Percentiles rank a stretch among this genome's conserved stretches.
Evolutionary conservation across 768 basidiomycete species (phyloP).

Genomic region (Strobilomyces echinocephalus): DNA sequence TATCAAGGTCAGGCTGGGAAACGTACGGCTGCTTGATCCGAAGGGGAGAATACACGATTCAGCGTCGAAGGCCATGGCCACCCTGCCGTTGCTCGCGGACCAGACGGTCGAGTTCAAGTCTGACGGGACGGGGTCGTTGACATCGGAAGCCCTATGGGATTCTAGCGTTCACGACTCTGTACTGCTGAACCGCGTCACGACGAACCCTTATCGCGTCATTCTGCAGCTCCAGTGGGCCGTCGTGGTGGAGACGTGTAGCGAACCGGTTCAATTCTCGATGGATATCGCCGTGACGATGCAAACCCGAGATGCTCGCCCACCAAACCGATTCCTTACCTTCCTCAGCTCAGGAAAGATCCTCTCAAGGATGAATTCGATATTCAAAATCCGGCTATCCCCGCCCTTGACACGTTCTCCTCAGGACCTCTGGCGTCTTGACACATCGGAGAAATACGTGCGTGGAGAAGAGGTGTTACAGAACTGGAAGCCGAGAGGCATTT

Average conservation of each 20-base stretch:
- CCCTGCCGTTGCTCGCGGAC: conserved; percentile 69
- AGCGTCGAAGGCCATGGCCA: conserved; percentile 63
- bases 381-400: conserved; percentile 75
- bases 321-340: conserved; percentile 70
- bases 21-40: conserved; percentile 78
- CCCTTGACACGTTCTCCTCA: conserved; percentile 80
- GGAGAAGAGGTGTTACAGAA: conserved; percentile 80
- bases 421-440: conserved; percentile 94
- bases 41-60: conserved; percentile 81
- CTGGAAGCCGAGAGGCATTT: conserved; percentile 88
- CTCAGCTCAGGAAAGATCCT: conserved; percentile 75
- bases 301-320: conserved; percentile 79
- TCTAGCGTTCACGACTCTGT: conserved; percentile 85
- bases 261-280: conserved; percentile 85
- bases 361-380: conserved; percentile 77
- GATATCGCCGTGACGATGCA: conserved; percentile 84
- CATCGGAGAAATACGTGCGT: conserved; percentile 88
- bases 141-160: conserved; percentile 83
- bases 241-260: conserved; percentile 75
- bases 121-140: conserved; percentile 75
- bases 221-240: conserved; percentile 75
- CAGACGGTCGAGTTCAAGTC: conserved; percentile 71
- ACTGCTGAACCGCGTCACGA: conserved; percentile 81
- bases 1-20: conserved; percentile 70
- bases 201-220: conserved; percentile 70